A percentile compares a stretch with the other conserved stretches of the same genome.
These are phyloP conservation scores for Phytophthora sansomeana DNA, from an alignment of 352 stramenopile species.

Conservation along the genomic window DNA sequence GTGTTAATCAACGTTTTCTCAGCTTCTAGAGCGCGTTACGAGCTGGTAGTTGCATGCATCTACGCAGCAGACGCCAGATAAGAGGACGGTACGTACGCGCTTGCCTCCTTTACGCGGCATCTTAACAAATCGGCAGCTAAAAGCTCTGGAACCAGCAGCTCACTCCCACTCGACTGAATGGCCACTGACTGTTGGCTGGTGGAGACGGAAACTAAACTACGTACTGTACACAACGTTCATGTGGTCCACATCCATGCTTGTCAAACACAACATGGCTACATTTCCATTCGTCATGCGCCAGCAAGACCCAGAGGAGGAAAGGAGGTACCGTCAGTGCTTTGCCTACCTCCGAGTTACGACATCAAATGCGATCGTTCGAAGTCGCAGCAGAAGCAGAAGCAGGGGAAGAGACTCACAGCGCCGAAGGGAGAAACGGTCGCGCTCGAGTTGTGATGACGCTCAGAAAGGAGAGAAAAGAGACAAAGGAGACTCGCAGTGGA, in stretches of 20 bases:
- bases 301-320: too few relatives aligned
- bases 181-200: slow-evolving; percentile 28
- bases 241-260: slow-evolving; percentile 14
- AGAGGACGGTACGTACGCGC: slow-evolving; percentile 60
- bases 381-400: too few relatives aligned
- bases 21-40: neutral
- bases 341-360: too few relatives aligned
- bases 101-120: slow-evolving; percentile 90
- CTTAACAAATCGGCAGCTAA: slow-evolving; percentile 6
- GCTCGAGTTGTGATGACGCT: too few relatives aligned
- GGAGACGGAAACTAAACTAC: neutral
- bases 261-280: slow-evolving; percentile 1
- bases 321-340: too few relatives aligned
- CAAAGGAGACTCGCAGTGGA: too few relatives aligned
- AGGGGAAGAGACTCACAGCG: too few relatives aligned
- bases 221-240: neutral
- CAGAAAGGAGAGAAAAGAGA: too few relatives aligned
- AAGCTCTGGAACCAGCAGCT: neutral
- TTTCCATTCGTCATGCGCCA: neutral
- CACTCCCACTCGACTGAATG: slow-evolving; percentile 23
- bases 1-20: neutral
- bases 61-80: neutral
- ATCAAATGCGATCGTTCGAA: too few relatives aligned
- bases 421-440: too few relatives aligned
- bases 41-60: slow-evolving; percentile 1